Conservation (phyloP, 2,329 filamentous ascomycete species). For the Alternaria infectoria region DNA sequence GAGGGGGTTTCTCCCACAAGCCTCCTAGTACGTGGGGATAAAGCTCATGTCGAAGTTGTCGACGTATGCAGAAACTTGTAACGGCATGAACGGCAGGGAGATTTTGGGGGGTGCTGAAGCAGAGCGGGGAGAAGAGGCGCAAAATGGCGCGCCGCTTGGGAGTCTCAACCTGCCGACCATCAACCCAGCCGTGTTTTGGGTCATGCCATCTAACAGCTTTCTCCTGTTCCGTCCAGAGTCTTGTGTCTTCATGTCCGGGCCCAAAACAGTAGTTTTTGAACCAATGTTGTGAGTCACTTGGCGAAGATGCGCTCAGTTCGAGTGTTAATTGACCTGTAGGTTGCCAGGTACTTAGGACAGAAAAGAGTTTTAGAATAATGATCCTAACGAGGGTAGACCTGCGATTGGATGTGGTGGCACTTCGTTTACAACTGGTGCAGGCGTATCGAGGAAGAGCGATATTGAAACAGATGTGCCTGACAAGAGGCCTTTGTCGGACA, state of each 20-base stretch:
- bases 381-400: slow-evolving; percentile 20
- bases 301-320: slow-evolving; percentile 28
- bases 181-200: slow-evolving; percentile 25
- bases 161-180: slow-evolving; percentile 21
- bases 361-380: slow-evolving; percentile 25
- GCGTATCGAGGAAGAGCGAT: slow-evolving; percentile 27
- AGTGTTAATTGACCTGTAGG: slow-evolving; percentile 24
- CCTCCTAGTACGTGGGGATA: slow-evolving; percentile 19
- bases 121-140: neutral
- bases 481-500: slow-evolving; percentile 28
- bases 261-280: slow-evolving; percentile 30
- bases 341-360: slow-evolving; percentile 28
- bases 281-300: slow-evolving; percentile 29
- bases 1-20: slow-evolving; percentile 26
- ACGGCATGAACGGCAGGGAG: slow-evolving; percentile 24
- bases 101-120: slow-evolving; percentile 14
- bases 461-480: slow-evolving; percentile 28
- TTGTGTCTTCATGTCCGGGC: slow-evolving; percentile 26
- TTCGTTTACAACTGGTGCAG: slow-evolving; percentile 21
- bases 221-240: slow-evolving; percentile 23
- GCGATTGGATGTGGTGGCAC: slow-evolving; percentile 11
- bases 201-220: slow-evolving; percentile 26
- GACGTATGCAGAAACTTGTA: slow-evolving; percentile 25
- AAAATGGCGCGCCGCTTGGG: slow-evolving; percentile 6
- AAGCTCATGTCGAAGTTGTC: slow-evolving; percentile 26